Conservation (phyloP, 2,329 filamentous ascomycete species). For the Calonectria hawksworthii region DNA sequence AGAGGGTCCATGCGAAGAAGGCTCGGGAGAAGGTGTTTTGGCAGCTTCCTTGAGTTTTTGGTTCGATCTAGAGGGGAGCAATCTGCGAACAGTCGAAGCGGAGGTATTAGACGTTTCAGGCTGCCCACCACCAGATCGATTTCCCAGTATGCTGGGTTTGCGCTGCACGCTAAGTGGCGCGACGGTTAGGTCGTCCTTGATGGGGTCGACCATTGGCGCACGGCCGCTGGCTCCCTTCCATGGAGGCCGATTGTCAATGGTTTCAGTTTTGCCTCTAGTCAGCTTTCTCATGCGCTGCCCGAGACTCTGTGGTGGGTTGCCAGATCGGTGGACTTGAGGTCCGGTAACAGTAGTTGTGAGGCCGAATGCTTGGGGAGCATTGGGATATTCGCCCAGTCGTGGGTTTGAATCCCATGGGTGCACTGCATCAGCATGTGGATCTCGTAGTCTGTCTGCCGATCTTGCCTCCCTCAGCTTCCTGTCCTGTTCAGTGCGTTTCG, state of each 20-base stretch:
- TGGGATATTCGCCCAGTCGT: constrained; percentile 8
- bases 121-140: constrained; percentile 44
- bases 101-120: constrained; percentile 53
- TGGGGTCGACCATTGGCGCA: constrained; percentile 72
- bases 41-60: constrained; percentile 48
- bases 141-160: constrained; percentile 61
- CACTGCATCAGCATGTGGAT: constrained; percentile 23
- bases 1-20: constrained; percentile 27
- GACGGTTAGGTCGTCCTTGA: constrained; percentile 71
- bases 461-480: constrained; percentile 56
- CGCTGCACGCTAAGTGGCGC: constrained; percentile 70
- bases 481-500: constrained; percentile 62
- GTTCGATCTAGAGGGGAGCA: constrained; percentile 52
- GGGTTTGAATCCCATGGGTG: constrained; percentile 40
- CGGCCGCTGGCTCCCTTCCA: constrained; percentile 84
- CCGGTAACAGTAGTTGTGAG: constrained; percentile 46
- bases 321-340: constrained; percentile 37
- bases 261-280: constrained; percentile 53
- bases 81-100: constrained; percentile 51
- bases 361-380: constrained; percentile 34
- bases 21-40: constrained; percentile 42
- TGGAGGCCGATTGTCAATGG: constrained; percentile 64
- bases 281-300: constrained; percentile 52
- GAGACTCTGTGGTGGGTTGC: constrained; percentile 47
- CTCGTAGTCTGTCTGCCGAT: constrained; percentile 40